Base-by-base conservation (phyloP, 2,329 filamentous ascomycete genomes). In the Gyromitra esculenta region DNA sequence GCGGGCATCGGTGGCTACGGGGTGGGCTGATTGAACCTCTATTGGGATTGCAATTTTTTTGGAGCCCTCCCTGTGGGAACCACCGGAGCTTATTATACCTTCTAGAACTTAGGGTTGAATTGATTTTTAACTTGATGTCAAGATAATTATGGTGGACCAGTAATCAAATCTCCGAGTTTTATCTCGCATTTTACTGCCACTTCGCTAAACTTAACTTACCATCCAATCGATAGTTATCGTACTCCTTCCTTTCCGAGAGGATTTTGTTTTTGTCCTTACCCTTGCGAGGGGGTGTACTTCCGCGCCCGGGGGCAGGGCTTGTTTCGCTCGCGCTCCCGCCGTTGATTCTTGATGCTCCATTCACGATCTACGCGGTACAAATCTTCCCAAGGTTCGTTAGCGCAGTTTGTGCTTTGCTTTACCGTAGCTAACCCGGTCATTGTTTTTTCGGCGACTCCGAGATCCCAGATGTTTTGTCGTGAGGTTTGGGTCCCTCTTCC, bases 371-470 rank as follows among this genome's bases (percentile, higher is more conserved):
- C 31, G 31, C 45, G 31, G 35, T 45, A 54, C 43, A 25, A 66
- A 56, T 56, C 50, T 67, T 45, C 6, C 35, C 69, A 72, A 72
- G 69, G 45, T 56, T 63, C 63, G 57, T 60, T 64, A 74, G 57
- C 41, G 54, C 13, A 67, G 35, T n/a, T 64, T 31, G 68, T 56
- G 60, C 52, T 59, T 60, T 56, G 60, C 52, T 59, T 60, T 66
- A 59, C 52, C 57, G 35, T 48, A 54, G 50, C 25, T 54, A 74
- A 74, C 65, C 39, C 45, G 48, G 69, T 65, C 67, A 43, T 21
- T 59, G 50, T 63, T 70, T 41, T 73, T 57, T 74, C 72, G 72
- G 72, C 72, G 57, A 69, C 72, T n/a, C 64, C 72, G 72, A 69
- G 62, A 60, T 59, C 60, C 66, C 48, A 57, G 52, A 48, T 65